Base-by-base conservation (phyloP, 306 rosid genomes). In the Cicer bijugum region DNA sequence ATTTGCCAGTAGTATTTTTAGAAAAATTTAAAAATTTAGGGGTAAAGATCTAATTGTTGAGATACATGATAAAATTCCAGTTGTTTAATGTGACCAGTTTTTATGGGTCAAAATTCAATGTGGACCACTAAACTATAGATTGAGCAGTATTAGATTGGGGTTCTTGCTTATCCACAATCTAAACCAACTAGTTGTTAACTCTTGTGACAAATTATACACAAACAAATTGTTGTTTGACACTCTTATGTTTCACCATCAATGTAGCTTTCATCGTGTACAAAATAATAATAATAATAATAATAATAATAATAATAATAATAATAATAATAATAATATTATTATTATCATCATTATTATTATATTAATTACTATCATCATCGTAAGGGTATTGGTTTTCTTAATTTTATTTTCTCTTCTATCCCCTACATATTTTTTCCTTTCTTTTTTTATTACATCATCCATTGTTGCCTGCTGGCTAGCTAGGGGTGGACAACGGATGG, bases 351-450 rank as follows among this genome's bases (percentile, higher is more conserved):
- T 37, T 61, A 10, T 61, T 38, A 4, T 28, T 28, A 3, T 23
- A 20, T 20, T 20, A 20, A 20, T 20, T 20, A 20, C 23, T 20
- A 20, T 20, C 23, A 20, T 20, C 23, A 20, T 1, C 23, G 1
- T 23, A 23, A 56, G 19, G n/a, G 17, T 12, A 60, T 12, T 61
- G 12, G 67, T 37, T 14, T 37, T n/a, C 46, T 61, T 28, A 38
- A 5, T 14, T 61, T 61, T 61, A 61, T 14, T 61, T 59, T 59
- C 23, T 38, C 7, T 61, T 14, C 47, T 61, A 38, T 61, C 28
- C 8, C 7, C 38, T 61, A 14, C 12, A 8, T 12, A 38, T 20
- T 61, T 55, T 56, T 48, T 6, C 17, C 19, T n/a, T 9, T 48
- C 16, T 48, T 46, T 48, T 48, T 50, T 6, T 51, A 14, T 7